These are phyloP conservation scores for Boechera divaricarpa DNA, from an alignment of 345 rosid species.

Conservation along the genomic window DNA sequence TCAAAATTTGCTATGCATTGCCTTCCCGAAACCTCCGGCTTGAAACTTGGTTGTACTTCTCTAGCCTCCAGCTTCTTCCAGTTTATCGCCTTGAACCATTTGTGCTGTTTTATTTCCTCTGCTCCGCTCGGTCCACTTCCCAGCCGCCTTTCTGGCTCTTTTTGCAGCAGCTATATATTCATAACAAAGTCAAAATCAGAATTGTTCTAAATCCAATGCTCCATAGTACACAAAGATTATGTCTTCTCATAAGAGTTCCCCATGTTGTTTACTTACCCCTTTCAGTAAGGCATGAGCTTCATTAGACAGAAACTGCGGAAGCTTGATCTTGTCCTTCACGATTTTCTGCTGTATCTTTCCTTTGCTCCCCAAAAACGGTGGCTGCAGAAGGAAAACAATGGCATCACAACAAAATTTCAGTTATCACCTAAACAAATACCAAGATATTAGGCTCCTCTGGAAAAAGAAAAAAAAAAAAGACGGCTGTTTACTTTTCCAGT, in stretches of 20 bases:
- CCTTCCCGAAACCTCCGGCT: constrained; percentile 78
- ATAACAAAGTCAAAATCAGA: constrained; percentile 13
- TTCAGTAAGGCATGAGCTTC: constrained; percentile 86
- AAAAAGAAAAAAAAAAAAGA: not conserved
- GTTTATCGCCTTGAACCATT: constrained; percentile 84
- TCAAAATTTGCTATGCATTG: constrained; percentile 91
- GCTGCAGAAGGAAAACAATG: constrained; percentile 52
- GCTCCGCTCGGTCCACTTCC: constrained; percentile 76
- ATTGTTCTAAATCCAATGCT: not conserved
- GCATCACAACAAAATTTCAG: constrained; percentile 12
- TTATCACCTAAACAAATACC: constrained; percentile 7
- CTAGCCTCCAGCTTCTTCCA: constrained; percentile 89
- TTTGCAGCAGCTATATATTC: constrained; percentile 73
- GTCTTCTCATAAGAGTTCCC: not conserved
- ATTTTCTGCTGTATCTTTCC: constrained; percentile 78
- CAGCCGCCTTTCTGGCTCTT: constrained; percentile 71
- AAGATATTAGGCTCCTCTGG: not conserved
- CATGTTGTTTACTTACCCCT: constrained; percentile 58
- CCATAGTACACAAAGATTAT: not conserved
- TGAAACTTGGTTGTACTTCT: constrained; percentile 82
- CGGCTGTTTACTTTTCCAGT: constrained; percentile 68
- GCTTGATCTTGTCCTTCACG: constrained; percentile 79
- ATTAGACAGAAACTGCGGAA: constrained; percentile 67
- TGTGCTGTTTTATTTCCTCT: constrained; percentile 76
- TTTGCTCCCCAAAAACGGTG: constrained; percentile 75